Conservation (phyloP, 257 asterid genomes). For the Capsicum chinense region DNA sequence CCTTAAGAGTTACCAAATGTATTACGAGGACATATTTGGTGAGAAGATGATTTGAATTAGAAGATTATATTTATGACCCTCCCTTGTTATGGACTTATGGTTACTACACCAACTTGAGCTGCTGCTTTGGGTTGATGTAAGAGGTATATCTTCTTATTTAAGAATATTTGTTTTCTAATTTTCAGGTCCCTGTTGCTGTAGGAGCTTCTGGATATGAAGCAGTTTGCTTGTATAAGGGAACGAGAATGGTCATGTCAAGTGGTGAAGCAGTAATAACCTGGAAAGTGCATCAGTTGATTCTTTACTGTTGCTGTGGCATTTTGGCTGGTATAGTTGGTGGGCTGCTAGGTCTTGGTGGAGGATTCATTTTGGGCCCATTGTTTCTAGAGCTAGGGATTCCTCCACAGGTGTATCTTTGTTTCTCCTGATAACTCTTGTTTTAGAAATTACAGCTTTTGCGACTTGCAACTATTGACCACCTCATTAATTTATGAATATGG, state of each 20-base stretch:
- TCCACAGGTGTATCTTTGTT: conserved; percentile 52
- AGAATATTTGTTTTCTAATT: conserved; percentile 21
- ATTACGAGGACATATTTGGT: conserved; percentile 9
- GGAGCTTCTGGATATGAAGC: conserved; percentile 65
- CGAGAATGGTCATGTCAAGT: conserved; percentile 49
- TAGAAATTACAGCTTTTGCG: neutral
- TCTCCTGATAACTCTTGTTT: conserved; percentile 14
- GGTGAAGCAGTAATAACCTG: conserved; percentile 49
- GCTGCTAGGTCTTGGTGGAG: conserved; percentile 73
- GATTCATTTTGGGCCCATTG: conserved; percentile 66
- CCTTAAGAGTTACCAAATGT: neutral
- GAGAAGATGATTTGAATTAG: neutral
- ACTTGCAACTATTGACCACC: neutral
- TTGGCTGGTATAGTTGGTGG: conserved; percentile 72
- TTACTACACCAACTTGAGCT: neutral
- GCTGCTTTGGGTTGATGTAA: neutral
- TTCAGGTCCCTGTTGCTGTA: conserved; percentile 60
- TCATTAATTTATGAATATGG: neutral
- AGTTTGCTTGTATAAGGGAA: conserved; percentile 56
- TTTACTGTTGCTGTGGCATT: conserved; percentile 57
- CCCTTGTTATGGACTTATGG: neutral
- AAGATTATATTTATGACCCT: neutral
- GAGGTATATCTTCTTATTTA: neutral
- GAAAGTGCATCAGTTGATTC: conserved; percentile 52
- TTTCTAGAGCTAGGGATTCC: conserved; percentile 67